Conservation (phyloP, 495 filamentous ascomycete genomes). For the Tirmania nivea region DNA sequence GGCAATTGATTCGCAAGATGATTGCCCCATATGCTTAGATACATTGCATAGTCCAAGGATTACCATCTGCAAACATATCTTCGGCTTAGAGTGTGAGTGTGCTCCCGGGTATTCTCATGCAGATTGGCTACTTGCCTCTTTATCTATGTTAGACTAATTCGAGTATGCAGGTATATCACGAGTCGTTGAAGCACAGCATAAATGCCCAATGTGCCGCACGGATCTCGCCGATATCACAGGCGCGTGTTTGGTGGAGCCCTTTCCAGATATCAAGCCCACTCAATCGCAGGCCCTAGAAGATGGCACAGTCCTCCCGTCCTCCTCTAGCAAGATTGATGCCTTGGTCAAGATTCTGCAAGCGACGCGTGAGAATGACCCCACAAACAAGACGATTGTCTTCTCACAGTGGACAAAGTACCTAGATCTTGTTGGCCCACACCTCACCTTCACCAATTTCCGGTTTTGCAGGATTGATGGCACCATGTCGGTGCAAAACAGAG, state of each 20-base stretch:
- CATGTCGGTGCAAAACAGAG: conserved; percentile 45
- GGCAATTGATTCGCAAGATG: conserved; percentile 59
- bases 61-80: conserved; percentile 72
- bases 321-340: conserved; percentile 59
- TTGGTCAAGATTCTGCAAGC: conserved; percentile 59
- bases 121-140: background rate
- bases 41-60: conserved; percentile 54
- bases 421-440: conserved; percentile 49
- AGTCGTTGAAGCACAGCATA: conserved; percentile 57
- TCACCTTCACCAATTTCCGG: conserved; percentile 36
- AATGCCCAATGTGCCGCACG: conserved; percentile 76
- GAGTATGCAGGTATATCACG: conserved; percentile 33
- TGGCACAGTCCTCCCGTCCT: conserved; percentile 18
- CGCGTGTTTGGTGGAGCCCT: conserved; percentile 35
- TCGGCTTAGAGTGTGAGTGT: conserved; percentile 38
- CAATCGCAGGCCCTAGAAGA: background rate
- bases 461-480: conserved; percentile 68
- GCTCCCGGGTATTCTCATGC: background rate
- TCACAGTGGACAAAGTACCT: conserved; percentile 88
- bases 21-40: conserved; percentile 70
- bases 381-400: conserved; percentile 69
- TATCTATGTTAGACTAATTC: too few species aligned
- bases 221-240: conserved; percentile 34
- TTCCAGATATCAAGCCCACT: background rate
- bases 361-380: conserved; percentile 35